phyloP scores from a whole-genome alignment of 495 filamentous ascomycete genomes.

The Penicillium alfredii region DNA sequence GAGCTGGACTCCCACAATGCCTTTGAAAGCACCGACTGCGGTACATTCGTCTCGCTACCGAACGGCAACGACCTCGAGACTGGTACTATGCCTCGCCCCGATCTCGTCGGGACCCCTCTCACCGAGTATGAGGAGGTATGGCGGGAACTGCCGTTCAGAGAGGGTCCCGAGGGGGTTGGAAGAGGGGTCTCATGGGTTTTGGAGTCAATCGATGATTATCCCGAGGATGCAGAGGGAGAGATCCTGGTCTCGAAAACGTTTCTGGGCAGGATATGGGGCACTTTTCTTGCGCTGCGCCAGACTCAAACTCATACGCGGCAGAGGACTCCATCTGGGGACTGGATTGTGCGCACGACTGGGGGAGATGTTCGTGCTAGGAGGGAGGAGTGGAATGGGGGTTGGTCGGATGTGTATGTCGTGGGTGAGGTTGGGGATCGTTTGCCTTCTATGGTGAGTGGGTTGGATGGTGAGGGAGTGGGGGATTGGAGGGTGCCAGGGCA shows the following conservation, averaged over 20 bases:
- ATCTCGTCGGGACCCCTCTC: conserved; percentile 30
- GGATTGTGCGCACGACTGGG: conserved; percentile 21
- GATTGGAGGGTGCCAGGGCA: conserved; percentile 16
- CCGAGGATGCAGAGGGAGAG: conserved; percentile 16
- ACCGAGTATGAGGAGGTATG: conserved; percentile 38
- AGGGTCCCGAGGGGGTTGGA: conserved; percentile 16
- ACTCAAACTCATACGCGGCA: conserved; percentile 14
- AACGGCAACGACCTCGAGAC: conserved; percentile 40
- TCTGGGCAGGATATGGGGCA: conserved; percentile 32
- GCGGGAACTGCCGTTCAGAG: conserved; percentile 28
- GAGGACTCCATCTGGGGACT: conserved; percentile 11
- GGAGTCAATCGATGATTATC: conserved; percentile 21
- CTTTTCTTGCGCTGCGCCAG: conserved; percentile 35
- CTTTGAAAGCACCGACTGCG: conserved; percentile 35
- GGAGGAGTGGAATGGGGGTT: conserved; percentile 28
- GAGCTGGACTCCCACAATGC: conserved; percentile 36
- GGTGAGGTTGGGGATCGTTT: conserved; percentile 15
- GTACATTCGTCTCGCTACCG: conserved; percentile 30
- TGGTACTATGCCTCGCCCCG: conserved; percentile 35
- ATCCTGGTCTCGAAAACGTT: conserved; percentile 29
- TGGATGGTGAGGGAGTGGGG: conserved; percentile 16
- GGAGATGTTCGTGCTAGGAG: conserved; percentile 31
- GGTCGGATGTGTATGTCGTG: conserved; percentile 28
- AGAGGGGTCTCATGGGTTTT: conserved; percentile 33
- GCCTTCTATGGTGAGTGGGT: conserved; percentile 21